Conservation (phyloP, 106 monocot species). For the Acorus calamus region DNA sequence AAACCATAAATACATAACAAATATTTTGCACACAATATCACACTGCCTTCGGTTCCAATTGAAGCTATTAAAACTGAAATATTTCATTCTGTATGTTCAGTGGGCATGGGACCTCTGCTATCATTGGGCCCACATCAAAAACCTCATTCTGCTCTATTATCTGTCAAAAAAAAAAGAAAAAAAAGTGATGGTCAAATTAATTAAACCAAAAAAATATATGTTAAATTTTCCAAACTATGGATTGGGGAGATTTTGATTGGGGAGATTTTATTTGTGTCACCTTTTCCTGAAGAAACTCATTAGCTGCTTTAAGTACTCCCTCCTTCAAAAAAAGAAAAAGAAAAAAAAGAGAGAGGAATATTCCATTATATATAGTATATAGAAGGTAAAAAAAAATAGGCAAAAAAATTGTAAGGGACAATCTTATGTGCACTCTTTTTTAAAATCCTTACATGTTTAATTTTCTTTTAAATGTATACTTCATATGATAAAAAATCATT, state of each 20-base stretch:
- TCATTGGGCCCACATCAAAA: conserved; percentile 25
- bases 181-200: background rate
- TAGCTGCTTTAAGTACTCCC: conserved; percentile 57
- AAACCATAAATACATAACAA: no score
- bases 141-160: conserved; percentile 33
- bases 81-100: conserved; percentile 39
- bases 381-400: no score
- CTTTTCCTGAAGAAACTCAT: conserved; percentile 68
- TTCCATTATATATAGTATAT: no score
- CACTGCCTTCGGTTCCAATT: no score
- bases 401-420: no score
- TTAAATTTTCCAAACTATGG: background rate
- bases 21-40: no score
- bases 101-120: conserved; percentile 28
- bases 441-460: no score
- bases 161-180: conserved; percentile 14
- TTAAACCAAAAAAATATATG: conserved; percentile 5
- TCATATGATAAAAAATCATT: no score
- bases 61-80: conserved; percentile 10
- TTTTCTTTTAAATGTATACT: no score
- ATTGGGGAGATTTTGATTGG: no score
- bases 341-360: background rate
- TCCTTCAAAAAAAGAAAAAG: conserved; percentile 20
- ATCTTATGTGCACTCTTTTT: no score
- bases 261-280: conserved; percentile 7